Percentiles rank a stretch among this genome's conserved stretches.
phyloP scores from a whole-genome alignment of 106 monocot species.

The Apostasia shenzhenica region DNA sequence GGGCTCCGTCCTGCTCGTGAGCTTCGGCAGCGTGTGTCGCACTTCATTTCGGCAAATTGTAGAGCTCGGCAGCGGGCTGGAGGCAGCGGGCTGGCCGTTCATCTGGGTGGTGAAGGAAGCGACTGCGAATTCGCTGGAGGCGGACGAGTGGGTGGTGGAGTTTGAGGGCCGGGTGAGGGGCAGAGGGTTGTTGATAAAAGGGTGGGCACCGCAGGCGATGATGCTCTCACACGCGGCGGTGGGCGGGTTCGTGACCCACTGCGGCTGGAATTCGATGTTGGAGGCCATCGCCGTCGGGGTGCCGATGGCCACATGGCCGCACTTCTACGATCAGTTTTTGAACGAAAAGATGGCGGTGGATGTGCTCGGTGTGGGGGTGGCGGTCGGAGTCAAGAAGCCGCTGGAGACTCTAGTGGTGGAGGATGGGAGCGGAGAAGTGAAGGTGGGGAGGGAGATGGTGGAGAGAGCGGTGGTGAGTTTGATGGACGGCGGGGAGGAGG shows the following conservation, averaged over 20 bases:
- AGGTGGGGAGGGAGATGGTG: background rate
- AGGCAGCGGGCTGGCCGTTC: background rate
- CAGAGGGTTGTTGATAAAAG: constrained; percentile 1
- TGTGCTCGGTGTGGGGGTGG: background rate
- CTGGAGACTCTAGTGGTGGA: background rate
- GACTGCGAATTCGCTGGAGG: background rate
- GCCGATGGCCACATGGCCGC: background rate
- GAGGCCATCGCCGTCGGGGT: background rate
- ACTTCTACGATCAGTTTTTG: background rate
- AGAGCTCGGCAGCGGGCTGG: background rate
- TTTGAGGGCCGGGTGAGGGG: background rate
- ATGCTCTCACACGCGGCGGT: background rate
- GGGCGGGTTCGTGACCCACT: constrained; percentile 2
- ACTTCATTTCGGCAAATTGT: background rate
- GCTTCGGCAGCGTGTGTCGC: background rate
- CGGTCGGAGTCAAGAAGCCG: background rate
- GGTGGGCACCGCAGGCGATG: background rate
- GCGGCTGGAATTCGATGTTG: constrained; percentile 1
- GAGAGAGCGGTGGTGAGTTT: background rate
- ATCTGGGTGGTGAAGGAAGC: constrained; percentile 7
- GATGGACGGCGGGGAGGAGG: constrained; percentile 1
- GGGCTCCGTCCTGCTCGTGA: background rate
- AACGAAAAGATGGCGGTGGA: background rate
- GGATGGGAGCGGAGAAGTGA: background rate
- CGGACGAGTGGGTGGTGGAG: background rate